phyloP scores from a whole-genome alignment of 805 yeast genomes.

The Nakazawaea peltata region DNA sequence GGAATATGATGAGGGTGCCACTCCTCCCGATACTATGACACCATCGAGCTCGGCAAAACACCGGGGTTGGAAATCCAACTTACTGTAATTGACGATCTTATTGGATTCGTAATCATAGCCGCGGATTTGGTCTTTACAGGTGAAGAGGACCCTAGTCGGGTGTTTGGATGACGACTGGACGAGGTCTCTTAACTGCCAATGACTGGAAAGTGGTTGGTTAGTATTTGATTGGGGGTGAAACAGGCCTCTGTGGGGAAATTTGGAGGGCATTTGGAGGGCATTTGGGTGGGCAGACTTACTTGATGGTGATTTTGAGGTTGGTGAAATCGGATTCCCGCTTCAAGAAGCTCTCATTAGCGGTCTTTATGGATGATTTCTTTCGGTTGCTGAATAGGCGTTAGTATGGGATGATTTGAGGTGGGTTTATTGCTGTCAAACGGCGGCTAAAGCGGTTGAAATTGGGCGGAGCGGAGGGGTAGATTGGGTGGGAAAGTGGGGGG shows the following conservation, averaged over 20 bases:
- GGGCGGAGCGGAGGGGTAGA: no score
- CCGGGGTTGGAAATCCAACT: constrained; percentile 59
- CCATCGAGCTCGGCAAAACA: constrained; percentile 58
- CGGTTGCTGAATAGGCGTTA: not conserved
- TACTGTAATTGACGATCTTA: constrained; percentile 29
- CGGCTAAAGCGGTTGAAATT: no score
- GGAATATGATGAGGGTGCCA: constrained; percentile 15
- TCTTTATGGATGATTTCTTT: not conserved
- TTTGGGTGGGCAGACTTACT: constrained; percentile 19
- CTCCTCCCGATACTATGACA: constrained; percentile 39
- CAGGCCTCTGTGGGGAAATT: no score
- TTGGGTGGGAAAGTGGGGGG: no score
- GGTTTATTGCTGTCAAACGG: no score
- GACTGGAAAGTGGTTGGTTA: constrained; percentile 24
- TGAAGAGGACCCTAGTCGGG: constrained; percentile 45
- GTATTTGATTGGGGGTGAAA: not conserved
- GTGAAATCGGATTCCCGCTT: constrained; percentile 16
- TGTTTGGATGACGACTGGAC: constrained; percentile 39
- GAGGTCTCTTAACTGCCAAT: constrained; percentile 83
- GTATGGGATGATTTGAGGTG: no score
- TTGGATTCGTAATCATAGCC: constrained; percentile 31
- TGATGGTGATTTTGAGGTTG: constrained; percentile 25
- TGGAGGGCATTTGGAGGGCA: not conserved
- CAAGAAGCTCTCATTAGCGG: constrained; percentile 3
- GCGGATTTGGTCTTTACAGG: constrained; percentile 46